These are phyloP conservation scores for Neurospora pannonica DNA, from an alignment of 495 filamentous ascomycete species.

Conservation along the genomic window DNA sequence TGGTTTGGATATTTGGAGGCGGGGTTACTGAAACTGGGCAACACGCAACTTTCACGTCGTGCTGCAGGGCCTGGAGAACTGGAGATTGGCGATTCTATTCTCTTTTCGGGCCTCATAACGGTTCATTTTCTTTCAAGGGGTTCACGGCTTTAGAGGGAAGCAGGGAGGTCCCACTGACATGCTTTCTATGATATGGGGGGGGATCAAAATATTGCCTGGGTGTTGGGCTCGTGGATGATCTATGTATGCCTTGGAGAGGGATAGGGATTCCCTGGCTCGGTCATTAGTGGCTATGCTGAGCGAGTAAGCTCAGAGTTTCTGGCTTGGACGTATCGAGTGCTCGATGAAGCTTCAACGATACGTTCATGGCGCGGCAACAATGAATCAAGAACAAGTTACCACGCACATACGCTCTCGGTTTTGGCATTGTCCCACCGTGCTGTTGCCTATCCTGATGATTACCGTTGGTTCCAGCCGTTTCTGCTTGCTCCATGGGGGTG, in stretches of 20 bases:
- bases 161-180: not conserved
- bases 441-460: not conserved
- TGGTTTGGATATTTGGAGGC: not conserved
- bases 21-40: not conserved
- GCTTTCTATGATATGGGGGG: not conserved
- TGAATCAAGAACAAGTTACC: not conserved
- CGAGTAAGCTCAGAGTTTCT: not conserved
- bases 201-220: not conserved
- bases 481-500: not conserved
- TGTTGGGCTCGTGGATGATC: not conserved
- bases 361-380: not conserved
- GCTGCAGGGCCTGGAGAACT: not conserved
- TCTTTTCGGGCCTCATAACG: not conserved
- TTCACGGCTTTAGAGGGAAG: not conserved
- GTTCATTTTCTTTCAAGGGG: not conserved
- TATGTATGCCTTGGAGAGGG: not conserved
- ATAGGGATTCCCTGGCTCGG: not conserved
- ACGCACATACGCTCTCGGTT: not conserved
- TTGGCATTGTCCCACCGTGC: not conserved
- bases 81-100: not conserved
- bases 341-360: not conserved
- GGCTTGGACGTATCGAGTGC: not conserved
- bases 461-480: not conserved
- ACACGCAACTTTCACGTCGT: not conserved
- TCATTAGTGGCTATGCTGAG: not conserved